Percentiles rank a stretch among this genome's conserved stretches.
Evolutionary conservation across 2,329 filamentous ascomycete genomes (phyloP).

Genomic region (Pleomassaria siparia): DNA sequence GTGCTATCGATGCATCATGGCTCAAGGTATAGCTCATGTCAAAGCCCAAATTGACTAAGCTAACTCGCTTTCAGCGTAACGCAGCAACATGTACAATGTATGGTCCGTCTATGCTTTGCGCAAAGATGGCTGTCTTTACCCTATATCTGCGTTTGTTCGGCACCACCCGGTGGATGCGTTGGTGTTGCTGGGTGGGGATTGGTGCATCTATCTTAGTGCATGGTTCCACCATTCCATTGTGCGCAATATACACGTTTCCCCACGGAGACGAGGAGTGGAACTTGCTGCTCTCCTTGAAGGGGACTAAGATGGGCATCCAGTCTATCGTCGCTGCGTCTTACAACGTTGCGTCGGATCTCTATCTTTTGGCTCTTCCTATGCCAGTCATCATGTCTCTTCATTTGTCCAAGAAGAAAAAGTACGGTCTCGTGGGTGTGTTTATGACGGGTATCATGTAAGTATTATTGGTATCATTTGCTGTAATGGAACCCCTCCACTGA

Average conservation of each 20-base stretch:
- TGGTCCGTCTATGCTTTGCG: slow-evolving; percentile 5
- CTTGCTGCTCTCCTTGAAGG: too few relatives aligned
- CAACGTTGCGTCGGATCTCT: too few relatives aligned
- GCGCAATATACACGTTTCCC: slow-evolving; percentile 3
- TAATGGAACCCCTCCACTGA: too few relatives aligned
- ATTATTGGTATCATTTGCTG: too few relatives aligned
- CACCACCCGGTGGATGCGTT: slow-evolving; percentile 6
- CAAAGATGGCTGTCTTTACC: slow-evolving; percentile 9
- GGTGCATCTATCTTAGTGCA: slow-evolving; percentile 4
- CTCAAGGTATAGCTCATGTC: too few relatives aligned
- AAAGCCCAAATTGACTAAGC: not conserved
- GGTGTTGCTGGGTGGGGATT: slow-evolving; percentile 5
- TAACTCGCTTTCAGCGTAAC: not conserved
- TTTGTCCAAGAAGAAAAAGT: slow-evolving; percentile 1
- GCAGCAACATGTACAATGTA: too few relatives aligned
- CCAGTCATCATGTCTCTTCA: slow-evolving; percentile 4
- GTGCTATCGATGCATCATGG: too few relatives aligned
- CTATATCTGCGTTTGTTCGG: slow-evolving; percentile 12
- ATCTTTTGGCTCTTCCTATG: slow-evolving; percentile 9
- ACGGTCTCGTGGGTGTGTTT: slow-evolving; percentile 6
- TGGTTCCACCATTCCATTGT: slow-evolving; percentile 3
- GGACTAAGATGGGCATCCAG: slow-evolving; percentile 1
- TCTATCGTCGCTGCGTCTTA: not conserved
- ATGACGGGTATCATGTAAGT: slow-evolving; percentile 6
- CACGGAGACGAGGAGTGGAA: slow-evolving; percentile 5